Evolutionary conservation across 1,284 basidiomycete species (phyloP).

Genomic region (Neonothopanus nambi): DNA sequence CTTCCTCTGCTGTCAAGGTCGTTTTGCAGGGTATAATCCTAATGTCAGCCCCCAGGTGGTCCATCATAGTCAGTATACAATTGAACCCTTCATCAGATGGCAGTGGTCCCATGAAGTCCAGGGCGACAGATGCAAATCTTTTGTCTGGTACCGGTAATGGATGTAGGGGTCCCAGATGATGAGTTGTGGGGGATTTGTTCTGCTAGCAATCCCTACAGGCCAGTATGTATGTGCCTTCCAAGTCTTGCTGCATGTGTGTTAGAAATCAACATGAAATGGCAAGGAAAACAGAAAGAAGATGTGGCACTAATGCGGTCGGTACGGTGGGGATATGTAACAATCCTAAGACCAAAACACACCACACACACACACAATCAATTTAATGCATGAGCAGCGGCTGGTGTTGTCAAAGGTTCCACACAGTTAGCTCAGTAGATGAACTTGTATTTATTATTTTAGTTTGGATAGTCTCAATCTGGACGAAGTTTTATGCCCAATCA

Average conservation of each 20-base stretch:
- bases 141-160: constrained; percentile 21
- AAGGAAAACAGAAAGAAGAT: too few relatives aligned
- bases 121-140: constrained; percentile 14
- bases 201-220: constrained; percentile 29
- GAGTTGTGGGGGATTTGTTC: constrained; percentile 14
- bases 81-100: constrained; percentile 19
- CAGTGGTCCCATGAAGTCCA: constrained; percentile 27
- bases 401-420: too few relatives aligned
- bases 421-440: too few relatives aligned
- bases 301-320: too few relatives aligned
- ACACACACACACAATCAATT: too few relatives aligned
- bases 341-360: too few relatives aligned
- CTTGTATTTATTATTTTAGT: too few relatives aligned
- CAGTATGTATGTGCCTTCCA: constrained; percentile 19
- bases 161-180: constrained; percentile 20
- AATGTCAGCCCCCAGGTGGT: constrained; percentile 31
- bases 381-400: too few relatives aligned
- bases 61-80: constrained; percentile 34
- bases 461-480: too few relatives aligned
- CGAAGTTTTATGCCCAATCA: too few relatives aligned
- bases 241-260: constrained; percentile 30
- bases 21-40: constrained; percentile 27
- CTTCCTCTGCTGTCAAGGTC: constrained; percentile 25
- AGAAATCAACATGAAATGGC: too few relatives aligned
- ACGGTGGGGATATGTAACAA: too few relatives aligned